Base-by-base conservation (phyloP, 2,329 filamentous ascomycete species). In the Hypomyces rosellus region DNA sequence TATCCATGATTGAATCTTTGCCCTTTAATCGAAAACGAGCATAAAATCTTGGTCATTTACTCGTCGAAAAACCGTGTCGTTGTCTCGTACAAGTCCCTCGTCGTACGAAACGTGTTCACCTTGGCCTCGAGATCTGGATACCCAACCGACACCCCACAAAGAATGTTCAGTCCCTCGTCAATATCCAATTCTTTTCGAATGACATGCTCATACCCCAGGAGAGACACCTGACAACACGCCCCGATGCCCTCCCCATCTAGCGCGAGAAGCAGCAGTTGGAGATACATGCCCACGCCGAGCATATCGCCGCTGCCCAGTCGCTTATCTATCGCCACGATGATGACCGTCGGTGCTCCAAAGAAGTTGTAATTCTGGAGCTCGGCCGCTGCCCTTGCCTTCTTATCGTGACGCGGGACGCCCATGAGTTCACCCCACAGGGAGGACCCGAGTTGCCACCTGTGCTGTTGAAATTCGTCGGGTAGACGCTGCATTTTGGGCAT, bases 281-380 rank as follows among this genome's bases (percentile, higher is more conserved):
- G 25, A 6, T 30, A 30, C 25, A 30, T 30, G 25, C 25, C 25
- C 25, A 30, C 25, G 25, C 25, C 8, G 1, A 59, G 14, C 7
- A 50, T 9, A n/a, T 58, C 56, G 1, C 43, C 37, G 0, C 42
- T 49, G 14, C 45, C 48, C 0, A 59, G 25, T 0, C 40, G 34
- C 16, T 51, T 56, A 2, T 55, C 50, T 3, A 59, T 58, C 1
- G 1, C 49, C 1, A 59, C 14, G 1, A 59, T 34, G 2, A 52
- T 52, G 1, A 55, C 56, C 1, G 54, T 20, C 0, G 56, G 56
- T 0, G 56, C 55, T 25, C 53, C 53, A 3, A 59, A 58, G 5
- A 58, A 59, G 0, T 57, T 47, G 2, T 53, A 59, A 9, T 59
- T 59, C 33, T 46, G 52, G 0, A 55, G 38, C 38, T 43, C 6